A percentile compares a stretch with the other conserved stretches of the same genome.
Evolutionary conservation across 441 rosid species (phyloP).

Genomic region (Gossypium trilobum): DNA sequence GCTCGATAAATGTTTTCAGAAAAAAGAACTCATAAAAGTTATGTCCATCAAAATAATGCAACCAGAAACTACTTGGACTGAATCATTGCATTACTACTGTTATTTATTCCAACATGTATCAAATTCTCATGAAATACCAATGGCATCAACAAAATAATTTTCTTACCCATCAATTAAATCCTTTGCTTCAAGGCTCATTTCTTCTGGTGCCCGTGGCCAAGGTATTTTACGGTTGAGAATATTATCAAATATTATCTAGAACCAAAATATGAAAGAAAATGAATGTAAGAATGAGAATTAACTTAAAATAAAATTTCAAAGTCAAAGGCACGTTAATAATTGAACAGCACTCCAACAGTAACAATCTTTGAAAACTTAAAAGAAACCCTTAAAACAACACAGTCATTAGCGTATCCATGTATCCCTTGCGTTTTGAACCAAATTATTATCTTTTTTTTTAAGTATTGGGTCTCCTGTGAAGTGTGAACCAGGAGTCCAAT

Average conservation of each 20-base stretch:
- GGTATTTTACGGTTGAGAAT: conserved; percentile 97
- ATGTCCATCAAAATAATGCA: not conserved
- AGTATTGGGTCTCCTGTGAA: not conserved
- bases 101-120: not conserved
- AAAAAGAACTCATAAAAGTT: not conserved
- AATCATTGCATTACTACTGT: not conserved
- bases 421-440: not conserved
- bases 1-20: not conserved
- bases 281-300: conserved; percentile 8
- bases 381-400: not conserved
- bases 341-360: not conserved
- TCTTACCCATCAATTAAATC: conserved; percentile 82
- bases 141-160: not conserved
- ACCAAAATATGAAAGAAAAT: conserved; percentile 27
- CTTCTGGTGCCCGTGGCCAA: conserved; percentile 81
- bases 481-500: not conserved
- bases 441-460: not conserved
- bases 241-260: conserved; percentile 88
- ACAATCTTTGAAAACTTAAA: not conserved
- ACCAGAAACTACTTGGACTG: not conserved
- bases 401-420: not conserved
- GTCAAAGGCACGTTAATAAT: not conserved
- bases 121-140: not conserved
- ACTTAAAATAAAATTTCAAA: not conserved
- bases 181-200: conserved; percentile 78